phyloP scores from a whole-genome alignment of 345 rosid species.

The Citrus unshiu region DNA sequence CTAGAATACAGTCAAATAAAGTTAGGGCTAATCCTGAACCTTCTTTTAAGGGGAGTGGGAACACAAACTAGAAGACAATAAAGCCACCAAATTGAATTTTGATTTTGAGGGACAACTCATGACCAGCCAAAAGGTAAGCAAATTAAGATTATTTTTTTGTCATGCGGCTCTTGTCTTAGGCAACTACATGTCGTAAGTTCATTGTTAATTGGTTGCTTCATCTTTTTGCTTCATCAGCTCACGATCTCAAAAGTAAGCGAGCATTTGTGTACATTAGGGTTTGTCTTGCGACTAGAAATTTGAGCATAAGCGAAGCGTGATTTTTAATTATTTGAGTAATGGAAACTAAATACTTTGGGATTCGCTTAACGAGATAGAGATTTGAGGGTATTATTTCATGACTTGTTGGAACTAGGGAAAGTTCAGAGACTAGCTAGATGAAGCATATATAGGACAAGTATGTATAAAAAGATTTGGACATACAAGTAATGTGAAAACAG shows the following conservation, averaged over 20 bases:
- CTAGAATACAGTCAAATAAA: constrained; percentile 24
- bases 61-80: constrained; percentile 52
- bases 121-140: constrained; percentile 38
- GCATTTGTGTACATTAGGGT: constrained; percentile 6
- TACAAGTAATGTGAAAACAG: neutral
- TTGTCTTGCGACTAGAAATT: constrained; percentile 10
- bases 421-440: neutral
- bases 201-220: neutral
- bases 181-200: constrained; percentile 7
- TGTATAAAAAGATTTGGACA: neutral
- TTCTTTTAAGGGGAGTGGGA: constrained; percentile 50
- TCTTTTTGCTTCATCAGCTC: neutral
- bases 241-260: constrained; percentile 15
- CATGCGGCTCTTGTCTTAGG: constrained; percentile 33
- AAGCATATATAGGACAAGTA: neutral
- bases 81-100: constrained; percentile 42
- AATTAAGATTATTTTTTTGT: constrained; percentile 29
- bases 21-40: constrained; percentile 18
- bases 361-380: constrained; percentile 8
- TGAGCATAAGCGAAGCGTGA: neutral
- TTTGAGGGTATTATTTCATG: neutral
- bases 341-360: neutral
- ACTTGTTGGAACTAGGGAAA: neutral
- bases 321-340: neutral
- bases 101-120: constrained; percentile 39